Base-by-base conservation (phyloP, 148 eudicot species). In the Linanthus parryae region DNA sequence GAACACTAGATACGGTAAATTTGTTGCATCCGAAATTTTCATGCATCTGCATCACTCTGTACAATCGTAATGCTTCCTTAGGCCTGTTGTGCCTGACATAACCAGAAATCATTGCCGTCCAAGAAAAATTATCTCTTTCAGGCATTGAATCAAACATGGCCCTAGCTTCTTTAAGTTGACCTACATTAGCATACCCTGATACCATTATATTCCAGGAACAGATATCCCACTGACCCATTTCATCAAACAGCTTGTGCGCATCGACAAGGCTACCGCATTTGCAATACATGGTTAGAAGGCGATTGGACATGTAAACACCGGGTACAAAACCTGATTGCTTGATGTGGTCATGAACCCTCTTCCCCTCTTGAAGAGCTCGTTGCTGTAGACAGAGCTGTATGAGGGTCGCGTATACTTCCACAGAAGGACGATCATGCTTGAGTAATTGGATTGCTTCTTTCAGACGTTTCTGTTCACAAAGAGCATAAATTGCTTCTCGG, bases 21-120 rank as follows among this genome's bases (percentile, higher is more conserved):
- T 44, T 75, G 50, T 66, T 75, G 26, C 67, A 72, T 17, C 60
- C 62, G 50, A 52, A 48, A 41, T 13, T 49, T 51, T 72, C 69
- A 31, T 57, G 11, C 22, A 13, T 64, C 25, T 68, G 73, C 85
- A 76, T 76, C 11, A 35, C 37, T 48, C 82, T 73, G 50, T 52
- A 76, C 66, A 80, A 54, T 44, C 69, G 66, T 62, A 80, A 58
- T n/a, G 73, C 85, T 61, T 69, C 76, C 43, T 44, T 70, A 0
- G 81, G 70, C 69, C 44, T 25, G 52, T 66, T 63, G 1, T 66
- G 51, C 23, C 65, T 51, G 30, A 66, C 79, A 67, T 80, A 80
- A 30, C 81, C 73, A 29, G 81, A 80, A 10, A 80, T 67, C 68
- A 80, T 80, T 1, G 85, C 81, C 9, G 81, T 79, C 81, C 85